Base-by-base conservation (phyloP, 164 flowering plant genomes). In the Hamamelis virginiana region DNA sequence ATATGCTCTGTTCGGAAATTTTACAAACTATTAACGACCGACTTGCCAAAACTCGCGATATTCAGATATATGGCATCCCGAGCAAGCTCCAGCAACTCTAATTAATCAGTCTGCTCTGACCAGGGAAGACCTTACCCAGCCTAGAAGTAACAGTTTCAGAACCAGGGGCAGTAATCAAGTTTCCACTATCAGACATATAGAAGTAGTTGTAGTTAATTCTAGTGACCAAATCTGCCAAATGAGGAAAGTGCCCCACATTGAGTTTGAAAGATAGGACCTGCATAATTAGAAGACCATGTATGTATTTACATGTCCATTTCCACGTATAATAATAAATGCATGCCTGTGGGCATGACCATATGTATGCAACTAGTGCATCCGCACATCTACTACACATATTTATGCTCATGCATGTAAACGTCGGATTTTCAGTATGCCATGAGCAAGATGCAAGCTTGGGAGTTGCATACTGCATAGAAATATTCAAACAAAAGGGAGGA, bases 181-280 rank as follows among this genome's bases (percentile, higher is more conserved):
- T 89, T 48, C 99, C 98, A 67, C 67, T 74, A 59, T 86, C 95
- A 46, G 98, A 93, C 97, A 96, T 87, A 86, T 96, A 96, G 77
- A 82, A 92, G 70, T 83, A 84, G 76, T 91, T 95, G 81, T 91
- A 93, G 80, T 95, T 95, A 25, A 95, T 92, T 71, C 96, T 83
- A 10, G 97, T 95, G 15, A 95, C 98, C 77, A 95, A 74, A 87
- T 91, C 97, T 28, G 97, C 99, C 77, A 95, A 70, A 82, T 95
- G 99, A 66, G 99, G 99, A 61, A 92, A 93, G 75, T 89, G 87
- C 33, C 97, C 95, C 75, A 90, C 98, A 56, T 95, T 93, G 72
- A 93, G 95, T 79, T 93, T 96, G 78, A 88, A 87, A 44, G 99
- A 95, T 15, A 95, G 75, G 18, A 95, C 91, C 98, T 95, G 84